These are phyloP conservation scores for Penicillium sumatraense DNA, from an alignment of 2,329 filamentous ascomycete species.

Conservation along the genomic window DNA sequence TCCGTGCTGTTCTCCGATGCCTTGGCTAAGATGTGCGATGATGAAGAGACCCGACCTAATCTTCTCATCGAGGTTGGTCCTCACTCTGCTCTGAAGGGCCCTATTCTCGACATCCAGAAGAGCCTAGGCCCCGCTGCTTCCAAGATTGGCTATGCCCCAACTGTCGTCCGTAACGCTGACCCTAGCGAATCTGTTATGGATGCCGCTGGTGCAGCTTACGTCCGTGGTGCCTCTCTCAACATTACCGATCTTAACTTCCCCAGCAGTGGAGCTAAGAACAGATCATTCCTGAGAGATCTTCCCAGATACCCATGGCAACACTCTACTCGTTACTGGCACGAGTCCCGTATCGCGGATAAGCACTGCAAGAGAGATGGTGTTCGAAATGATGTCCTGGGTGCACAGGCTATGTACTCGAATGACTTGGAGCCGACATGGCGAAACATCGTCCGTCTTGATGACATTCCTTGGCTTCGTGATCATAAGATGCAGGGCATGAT, in stretches of 20 bases:
- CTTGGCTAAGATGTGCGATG: constrained; percentile 21
- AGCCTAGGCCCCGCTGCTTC: constrained; percentile 20
- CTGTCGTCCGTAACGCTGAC: constrained; percentile 29
- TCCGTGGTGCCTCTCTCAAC: constrained; percentile 20
- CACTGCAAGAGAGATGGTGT: constrained; percentile 19
- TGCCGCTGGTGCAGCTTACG: constrained; percentile 23
- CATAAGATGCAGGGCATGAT: constrained; percentile 39
- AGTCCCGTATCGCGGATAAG: constrained; percentile 47
- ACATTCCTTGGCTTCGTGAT: constrained; percentile 31
- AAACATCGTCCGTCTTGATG: constrained; percentile 30
- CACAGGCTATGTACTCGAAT: constrained; percentile 30
- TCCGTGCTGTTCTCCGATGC: constrained; percentile 29
- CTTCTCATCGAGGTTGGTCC: constrained; percentile 40
- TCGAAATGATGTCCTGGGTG: constrained; percentile 35
- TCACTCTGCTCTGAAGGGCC: constrained; percentile 40
- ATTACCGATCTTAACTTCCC: constrained; percentile 26
- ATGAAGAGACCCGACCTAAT: constrained; percentile 20
- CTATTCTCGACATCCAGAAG: constrained; percentile 31
- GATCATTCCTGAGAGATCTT: constrained; percentile 32
- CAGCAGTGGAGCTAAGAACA: constrained; percentile 13
- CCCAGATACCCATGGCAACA: constrained; percentile 58
- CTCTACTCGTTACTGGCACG: constrained; percentile 47
- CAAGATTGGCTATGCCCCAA: constrained; percentile 26
- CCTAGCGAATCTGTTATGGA: constrained; percentile 28
- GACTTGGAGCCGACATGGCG: constrained; percentile 31